These are phyloP conservation scores for Colletotrichum lindemuthianum DNA, from an alignment of 2,329 filamentous ascomycete species.

Conservation along the genomic window DNA sequence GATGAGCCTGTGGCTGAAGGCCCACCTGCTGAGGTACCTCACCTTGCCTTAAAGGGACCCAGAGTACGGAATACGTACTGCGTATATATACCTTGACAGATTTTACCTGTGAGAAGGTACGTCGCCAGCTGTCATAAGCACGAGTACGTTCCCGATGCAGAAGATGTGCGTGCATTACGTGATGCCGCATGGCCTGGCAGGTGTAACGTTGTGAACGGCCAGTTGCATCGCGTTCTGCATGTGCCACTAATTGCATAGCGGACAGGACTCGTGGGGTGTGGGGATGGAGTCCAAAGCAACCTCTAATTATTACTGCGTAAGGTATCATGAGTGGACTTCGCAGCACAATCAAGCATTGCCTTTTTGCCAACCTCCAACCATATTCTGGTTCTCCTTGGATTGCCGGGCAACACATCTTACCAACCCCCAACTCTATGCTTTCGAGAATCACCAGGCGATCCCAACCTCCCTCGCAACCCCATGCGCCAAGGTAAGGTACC, in stretches of 20 bases:
- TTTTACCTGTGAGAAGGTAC: too few relatives aligned
- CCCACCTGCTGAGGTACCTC: too few relatives aligned
- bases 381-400: not conserved
- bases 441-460: not conserved
- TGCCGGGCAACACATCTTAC: slow-evolving; percentile 1
- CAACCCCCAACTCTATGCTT: slow-evolving; percentile 10
- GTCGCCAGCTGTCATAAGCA: too few relatives aligned
- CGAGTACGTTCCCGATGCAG: slow-evolving; percentile 12
- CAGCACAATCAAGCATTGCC: too few relatives aligned
- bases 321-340: too few relatives aligned
- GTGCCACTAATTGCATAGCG: slow-evolving; percentile 17
- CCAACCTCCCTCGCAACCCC: slow-evolving; percentile 13
- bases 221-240: slow-evolving; percentile 31
- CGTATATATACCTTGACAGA: too few relatives aligned
- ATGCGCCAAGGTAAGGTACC: not conserved
- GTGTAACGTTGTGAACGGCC: slow-evolving; percentile 6
- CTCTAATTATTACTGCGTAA: too few relatives aligned
- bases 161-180: slow-evolving; percentile 25
- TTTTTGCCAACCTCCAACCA: not conserved
- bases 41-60: too few relatives aligned
- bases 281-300: too few relatives aligned
- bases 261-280: not conserved
- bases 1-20: too few relatives aligned
- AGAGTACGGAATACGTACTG: too few relatives aligned
- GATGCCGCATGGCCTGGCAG: slow-evolving; percentile 19